Evolutionary conservation across 306 rosid genomes (phyloP), one percentile per base, ranked within the genome.

Genomic region (Herpetospermum pedunculosum): DNA sequence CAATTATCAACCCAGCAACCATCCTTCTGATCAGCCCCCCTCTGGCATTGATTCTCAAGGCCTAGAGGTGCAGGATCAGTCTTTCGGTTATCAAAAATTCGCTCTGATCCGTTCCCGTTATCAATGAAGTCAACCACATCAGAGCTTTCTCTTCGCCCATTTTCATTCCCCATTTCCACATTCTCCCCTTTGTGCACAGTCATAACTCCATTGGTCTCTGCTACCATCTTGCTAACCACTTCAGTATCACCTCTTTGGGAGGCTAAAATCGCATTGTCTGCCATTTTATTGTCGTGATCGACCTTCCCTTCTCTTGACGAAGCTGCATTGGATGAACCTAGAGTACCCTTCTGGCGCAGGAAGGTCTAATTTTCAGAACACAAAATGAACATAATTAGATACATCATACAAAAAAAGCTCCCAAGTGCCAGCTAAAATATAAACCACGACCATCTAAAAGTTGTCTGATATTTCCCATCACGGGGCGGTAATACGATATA

Each of bases 331-430:
- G 95, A 83, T 8, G 88, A 84, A 63, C 80, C 96, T 55, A 95
- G 81, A 75, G 88, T 91, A 34, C 83, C 85, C 87, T 89, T 91
- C 87, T 95, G 97, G 79, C 99, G 95, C 92, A 95, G 46, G 87
- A 95, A 95, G 37, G 99, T 91, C 99, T 93, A 73, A 62, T 25
- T 55, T 64, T 47, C 40, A 50, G 52, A 76, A 8, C 38, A 76
- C 47, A 75, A 72, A 19, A 59, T 6, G 23, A 59, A 52, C 80
- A 78, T 73, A 76, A 54, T 54, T 49, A 52, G 76, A 58, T 76
- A 72, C 9, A 15, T 1, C 9, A 26, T 7, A 58, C 70, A 46
- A 75, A 48, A 12, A 14, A 32, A 48, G 40, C 23, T 23, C 37
- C 4, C 13, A 55, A 16, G 26, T 7, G 26, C 26, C 41, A 34